A percentile compares a stretch with the other conserved stretches of the same genome.
Conservation (phyloP, 148 eudicot species). For the Pharnaceum exiguum region DNA sequence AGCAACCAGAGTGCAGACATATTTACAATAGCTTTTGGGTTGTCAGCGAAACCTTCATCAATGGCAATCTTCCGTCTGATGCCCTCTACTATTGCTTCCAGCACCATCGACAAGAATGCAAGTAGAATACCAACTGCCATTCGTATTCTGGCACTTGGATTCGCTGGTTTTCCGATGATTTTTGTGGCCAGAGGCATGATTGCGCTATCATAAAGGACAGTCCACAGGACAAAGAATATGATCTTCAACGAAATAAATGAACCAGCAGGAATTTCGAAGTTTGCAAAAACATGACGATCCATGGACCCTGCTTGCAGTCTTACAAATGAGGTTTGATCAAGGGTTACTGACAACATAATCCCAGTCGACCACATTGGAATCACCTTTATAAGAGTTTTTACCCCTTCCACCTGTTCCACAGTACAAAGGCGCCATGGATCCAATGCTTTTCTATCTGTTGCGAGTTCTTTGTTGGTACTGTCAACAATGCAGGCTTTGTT, state of each 20-base stretch:
- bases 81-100: slow-evolving; percentile 32
- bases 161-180: slow-evolving; percentile 21
- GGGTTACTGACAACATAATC: slow-evolving; percentile 31
- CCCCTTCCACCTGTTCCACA: slow-evolving; percentile 60
- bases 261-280: slow-evolving; percentile 50
- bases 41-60: background rate
- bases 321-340: slow-evolving; percentile 35
- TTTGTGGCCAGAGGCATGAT: slow-evolving; percentile 37
- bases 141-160: slow-evolving; percentile 23
- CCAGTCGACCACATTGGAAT: slow-evolving; percentile 67
- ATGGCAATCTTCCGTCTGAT: slow-evolving; percentile 23
- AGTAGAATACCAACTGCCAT: slow-evolving; percentile 48
- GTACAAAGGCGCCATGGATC: slow-evolving; percentile 49
- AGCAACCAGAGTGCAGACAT: slow-evolving; percentile 57
- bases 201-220: slow-evolving; percentile 31
- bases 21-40: slow-evolving; percentile 3
- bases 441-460: slow-evolving; percentile 20
- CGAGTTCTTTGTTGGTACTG: slow-evolving; percentile 25
- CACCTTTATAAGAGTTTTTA: slow-evolving; percentile 45
- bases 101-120: slow-evolving; percentile 27
- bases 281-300: slow-evolving; percentile 33
- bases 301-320: slow-evolving; percentile 50
- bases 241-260: slow-evolving; percentile 31
- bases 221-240: slow-evolving; percentile 33
- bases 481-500: slow-evolving; percentile 52